Percentiles rank a stretch among this genome's conserved stretches.
Evolutionary conservation across 2,329 filamentous ascomycete genomes (phyloP).

Genomic region (Neofusicoccum parvum): DNA sequence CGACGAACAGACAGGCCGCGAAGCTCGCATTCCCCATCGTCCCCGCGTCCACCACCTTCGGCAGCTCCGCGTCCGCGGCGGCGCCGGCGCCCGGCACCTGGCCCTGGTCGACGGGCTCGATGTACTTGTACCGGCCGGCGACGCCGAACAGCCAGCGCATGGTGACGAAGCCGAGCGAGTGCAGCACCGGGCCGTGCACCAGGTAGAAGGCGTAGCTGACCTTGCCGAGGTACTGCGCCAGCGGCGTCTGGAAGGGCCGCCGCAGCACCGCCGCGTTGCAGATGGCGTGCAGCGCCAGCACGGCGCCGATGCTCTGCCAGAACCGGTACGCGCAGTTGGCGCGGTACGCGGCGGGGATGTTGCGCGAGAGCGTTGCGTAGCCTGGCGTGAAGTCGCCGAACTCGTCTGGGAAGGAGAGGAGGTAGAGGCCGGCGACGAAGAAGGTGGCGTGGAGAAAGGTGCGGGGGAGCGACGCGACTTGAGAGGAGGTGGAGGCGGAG

Average conservation of each 20-base stretch:
- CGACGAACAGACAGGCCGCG: not conserved
- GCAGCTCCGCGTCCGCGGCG: not conserved
- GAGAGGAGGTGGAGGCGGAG: slow-evolving; percentile 1
- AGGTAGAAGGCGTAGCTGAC: slow-evolving; percentile 63
- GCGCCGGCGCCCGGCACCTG: slow-evolving; percentile 22
- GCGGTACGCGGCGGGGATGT: slow-evolving; percentile 44
- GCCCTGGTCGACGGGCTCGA: not conserved
- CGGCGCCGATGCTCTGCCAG: slow-evolving; percentile 58
- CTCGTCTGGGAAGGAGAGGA: slow-evolving; percentile 53
- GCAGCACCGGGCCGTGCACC: slow-evolving; percentile 55
- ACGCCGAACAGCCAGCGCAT: slow-evolving; percentile 32
- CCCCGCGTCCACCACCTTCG: slow-evolving; percentile 23
- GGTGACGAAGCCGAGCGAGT: slow-evolving; percentile 42
- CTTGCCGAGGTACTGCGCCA: slow-evolving; percentile 59
- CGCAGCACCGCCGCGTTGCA: slow-evolving; percentile 34
- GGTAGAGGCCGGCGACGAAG: slow-evolving; percentile 56
- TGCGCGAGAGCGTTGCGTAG: slow-evolving; percentile 51
- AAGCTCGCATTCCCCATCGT: slow-evolving; percentile 33
- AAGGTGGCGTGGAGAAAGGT: slow-evolving; percentile 40
- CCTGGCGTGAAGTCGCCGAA: slow-evolving; percentile 51
- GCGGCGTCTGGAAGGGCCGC: slow-evolving; percentile 49
- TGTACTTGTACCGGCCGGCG: not conserved
- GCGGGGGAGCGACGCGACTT: slow-evolving; percentile 24
- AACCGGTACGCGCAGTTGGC: slow-evolving; percentile 56
- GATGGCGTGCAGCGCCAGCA: slow-evolving; percentile 32